These are phyloP conservation scores for Claviceps purpurea DNA, from an alignment of 2,329 filamentous ascomycete species.

Conservation along the genomic window DNA sequence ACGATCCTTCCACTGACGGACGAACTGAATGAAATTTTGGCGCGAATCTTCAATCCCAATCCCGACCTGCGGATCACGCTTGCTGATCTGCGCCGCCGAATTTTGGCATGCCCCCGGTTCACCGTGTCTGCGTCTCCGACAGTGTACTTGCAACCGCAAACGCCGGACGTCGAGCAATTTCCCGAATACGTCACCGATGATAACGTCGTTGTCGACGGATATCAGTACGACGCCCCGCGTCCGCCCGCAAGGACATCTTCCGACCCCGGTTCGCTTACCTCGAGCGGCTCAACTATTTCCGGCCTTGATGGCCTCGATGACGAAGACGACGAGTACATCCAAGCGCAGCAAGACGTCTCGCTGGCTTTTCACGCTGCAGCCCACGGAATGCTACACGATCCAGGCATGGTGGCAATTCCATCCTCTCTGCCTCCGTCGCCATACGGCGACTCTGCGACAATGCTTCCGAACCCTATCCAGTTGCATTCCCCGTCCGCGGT, in stretches of 20 bases:
- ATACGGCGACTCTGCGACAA: slow-evolving; percentile 27
- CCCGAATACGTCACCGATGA: slow-evolving; percentile 35
- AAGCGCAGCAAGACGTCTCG: slow-evolving; percentile 26
- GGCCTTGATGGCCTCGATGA: slow-evolving; percentile 24
- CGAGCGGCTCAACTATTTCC: slow-evolving; percentile 38
- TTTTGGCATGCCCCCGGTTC: slow-evolving; percentile 64
- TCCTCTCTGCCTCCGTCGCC: slow-evolving; percentile 19
- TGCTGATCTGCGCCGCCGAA: slow-evolving; percentile 62
- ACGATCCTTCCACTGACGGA: slow-evolving; percentile 83
- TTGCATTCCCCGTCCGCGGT: slow-evolving; percentile 15
- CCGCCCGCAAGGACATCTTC: slow-evolving; percentile 38
- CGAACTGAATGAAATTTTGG: slow-evolving; percentile 79
- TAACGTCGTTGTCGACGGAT: slow-evolving; percentile 29
- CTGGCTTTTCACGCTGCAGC: slow-evolving; percentile 7
- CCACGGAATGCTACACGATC: too few species aligned
- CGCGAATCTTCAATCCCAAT: slow-evolving; percentile 75
- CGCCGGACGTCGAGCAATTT: slow-evolving; percentile 28
- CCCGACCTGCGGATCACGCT: slow-evolving; percentile 73
- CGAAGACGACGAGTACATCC: slow-evolving; percentile 31
- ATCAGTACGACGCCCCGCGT: slow-evolving; percentile 32
- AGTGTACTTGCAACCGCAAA: slow-evolving; percentile 21
- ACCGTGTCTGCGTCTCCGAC: slow-evolving; percentile 33
- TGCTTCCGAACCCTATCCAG: slow-evolving; percentile 8
- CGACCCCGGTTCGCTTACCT: slow-evolving; percentile 42
- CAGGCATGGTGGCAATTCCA: too few species aligned